Base-by-base conservation (phyloP, 2,329 filamentous ascomycete species). In the Zasmidium angulare region DNA sequence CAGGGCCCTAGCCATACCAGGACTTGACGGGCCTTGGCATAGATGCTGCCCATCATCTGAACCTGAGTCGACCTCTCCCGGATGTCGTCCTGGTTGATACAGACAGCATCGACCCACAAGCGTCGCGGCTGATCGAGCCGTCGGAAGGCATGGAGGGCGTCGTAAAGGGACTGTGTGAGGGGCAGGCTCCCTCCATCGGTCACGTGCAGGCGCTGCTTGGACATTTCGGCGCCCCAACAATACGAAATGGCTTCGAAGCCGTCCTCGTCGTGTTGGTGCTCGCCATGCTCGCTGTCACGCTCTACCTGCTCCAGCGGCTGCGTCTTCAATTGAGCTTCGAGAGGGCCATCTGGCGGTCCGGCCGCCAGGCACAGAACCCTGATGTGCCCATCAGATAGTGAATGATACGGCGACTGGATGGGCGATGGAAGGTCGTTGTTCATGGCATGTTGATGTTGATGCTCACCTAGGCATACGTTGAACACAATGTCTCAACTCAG, bases 71-170 rank as follows among this genome's bases (percentile, higher is more conserved):
- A 50, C 22, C 59, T 49, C 50, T 66, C 63, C 2, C n/a, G 24
- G 2, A 55, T 20, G 36, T 62, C 52, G 12, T 49, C 46, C 40
- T 66, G 63, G 51, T 66, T 60, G 22, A 64, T 64, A 46, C 61
- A 65, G 10, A 65, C 51, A 7, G 61, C 62, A 50, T 64, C 63
- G 2, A 58, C 46, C 62, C 63, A 66, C 0, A 64, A 29, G 7
- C 19, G 20, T 48, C 50, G 26, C 10, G 50, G n/a, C 46, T 20
- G n/a, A 36, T 53, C 20, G 3, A 17, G 1, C n/a, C 47, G 26
- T 14, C 56, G 47, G 9, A 56, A 56, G 29, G 55, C 50, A 2
- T 50, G 46, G 19, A 56, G 22, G n/a, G 55, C 55, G 14, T 26
- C 51, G 21, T 56, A 24, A 10, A 56, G 31, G 12, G 55, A 56